phyloP scores from a whole-genome alignment of 192 early-diverging fungal genomes.

The Lobosporangium transversale region DNA sequence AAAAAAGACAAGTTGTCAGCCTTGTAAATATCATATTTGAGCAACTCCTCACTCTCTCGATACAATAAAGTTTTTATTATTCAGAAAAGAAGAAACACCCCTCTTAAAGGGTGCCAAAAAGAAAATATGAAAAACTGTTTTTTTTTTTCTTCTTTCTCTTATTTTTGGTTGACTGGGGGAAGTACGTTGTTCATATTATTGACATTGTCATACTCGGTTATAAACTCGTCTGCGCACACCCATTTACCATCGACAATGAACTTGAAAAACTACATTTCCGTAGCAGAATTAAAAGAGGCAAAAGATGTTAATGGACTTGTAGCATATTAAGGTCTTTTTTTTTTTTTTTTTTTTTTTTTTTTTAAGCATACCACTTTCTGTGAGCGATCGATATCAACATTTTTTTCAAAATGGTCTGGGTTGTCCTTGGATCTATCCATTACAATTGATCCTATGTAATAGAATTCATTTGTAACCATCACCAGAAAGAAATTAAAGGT shows the following conservation, averaged over 20 bases:
- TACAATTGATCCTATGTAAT: neutral
- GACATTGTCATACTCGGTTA: constrained; percentile 26
- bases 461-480: neutral
- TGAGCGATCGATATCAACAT: neutral
- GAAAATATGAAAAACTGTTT: neutral
- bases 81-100: too few relatives aligned
- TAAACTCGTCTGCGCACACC: constrained; percentile 40
- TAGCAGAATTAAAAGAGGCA: neutral
- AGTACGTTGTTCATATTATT: constrained; percentile 40
- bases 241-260: constrained; percentile 56
- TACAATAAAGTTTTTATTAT: too few relatives aligned
- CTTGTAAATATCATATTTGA: too few relatives aligned
- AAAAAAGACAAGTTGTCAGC: too few relatives aligned
- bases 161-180: neutral
- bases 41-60: too few relatives aligned
- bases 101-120: too few relatives aligned
- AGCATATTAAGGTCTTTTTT: neutral
- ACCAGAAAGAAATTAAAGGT: neutral
- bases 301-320: neutral
- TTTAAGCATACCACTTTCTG: constrained; percentile 6
- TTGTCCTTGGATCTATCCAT: neutral
- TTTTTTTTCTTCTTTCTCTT: neutral
- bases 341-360: neutral
- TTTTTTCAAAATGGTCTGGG: neutral
- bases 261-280: constrained; percentile 34